A percentile compares a stretch with the other conserved stretches of the same genome.
phyloP scores from a whole-genome alignment of 108 stramenopile species.

The Chaetoceros tenuissimus region DNA sequence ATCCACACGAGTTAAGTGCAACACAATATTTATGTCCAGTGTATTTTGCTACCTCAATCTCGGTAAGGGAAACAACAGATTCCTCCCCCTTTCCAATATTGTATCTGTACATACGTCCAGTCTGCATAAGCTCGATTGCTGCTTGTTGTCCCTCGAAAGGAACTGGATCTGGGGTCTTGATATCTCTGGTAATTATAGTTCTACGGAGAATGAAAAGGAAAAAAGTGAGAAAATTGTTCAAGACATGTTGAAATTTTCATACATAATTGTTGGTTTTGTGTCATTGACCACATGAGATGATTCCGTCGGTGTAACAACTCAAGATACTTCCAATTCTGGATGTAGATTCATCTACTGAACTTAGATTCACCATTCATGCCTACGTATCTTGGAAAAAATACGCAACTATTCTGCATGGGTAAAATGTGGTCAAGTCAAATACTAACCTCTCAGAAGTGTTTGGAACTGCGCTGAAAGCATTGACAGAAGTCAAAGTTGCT shows the following conservation, averaged over 20 bases:
- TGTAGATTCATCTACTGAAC: no score
- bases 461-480: neutral
- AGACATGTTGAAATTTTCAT: no score
- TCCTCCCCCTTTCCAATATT: conserved; percentile 56
- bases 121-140: conserved; percentile 61
- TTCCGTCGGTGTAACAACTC: no score
- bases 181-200: conserved; percentile 46
- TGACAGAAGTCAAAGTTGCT: neutral
- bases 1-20: conserved; percentile 79
- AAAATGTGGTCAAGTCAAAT: no score
- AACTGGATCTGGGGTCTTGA: conserved; percentile 78
- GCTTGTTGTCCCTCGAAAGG: conserved; percentile 60
- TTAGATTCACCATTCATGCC: no score
- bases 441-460: neutral
- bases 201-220: neutral
- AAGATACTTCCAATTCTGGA: no score
- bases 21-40: conserved; percentile 82
- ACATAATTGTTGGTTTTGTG: no score
- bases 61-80: conserved; percentile 47
- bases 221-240: no score
- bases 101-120: conserved; percentile 73
- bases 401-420: no score
- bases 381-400: no score
- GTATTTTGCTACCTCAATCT: conserved; percentile 69
- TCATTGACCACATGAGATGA: no score